Evolutionary conservation across 352 stramenopile species (phyloP), one percentile per base, ranked within the genome.

Genomic region (Phytophthora gonapodyides): DNA sequence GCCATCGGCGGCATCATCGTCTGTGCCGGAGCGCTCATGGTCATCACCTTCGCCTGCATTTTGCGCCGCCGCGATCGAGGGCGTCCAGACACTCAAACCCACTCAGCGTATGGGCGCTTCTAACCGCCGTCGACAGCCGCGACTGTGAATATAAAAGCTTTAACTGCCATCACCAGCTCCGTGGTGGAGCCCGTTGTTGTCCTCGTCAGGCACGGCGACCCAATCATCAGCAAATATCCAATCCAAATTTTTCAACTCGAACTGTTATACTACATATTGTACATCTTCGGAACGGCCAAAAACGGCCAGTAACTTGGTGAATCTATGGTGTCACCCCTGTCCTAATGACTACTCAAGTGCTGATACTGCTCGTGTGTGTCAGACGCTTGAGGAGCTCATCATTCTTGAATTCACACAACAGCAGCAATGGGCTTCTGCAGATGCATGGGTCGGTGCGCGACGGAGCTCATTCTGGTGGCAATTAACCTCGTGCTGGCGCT

Each of bases 401-500:
- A 74, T 52, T 74, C 35, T 58, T 61, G 37, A 74, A 68, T 70
- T 56, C 36, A 35, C 42, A 43, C 8, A 5, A 33, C 16, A 12
- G 33, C 33, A 10, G 19, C 27, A 42, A 75, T 76, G 71, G 58
- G 56, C 1, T 11, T 68, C 17, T 64, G 47, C 35, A 31, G 7
- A 24, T 76, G 53, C 27, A 17, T 74, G 15, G 37, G 59, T 7
- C 67, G 52, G 56, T 74, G 52, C 37, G 31, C 38, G 8, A 67
- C 64, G 51, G 61, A 71, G 44, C 40, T 87, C 12, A 60, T 86
- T n/a, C 60, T 91, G 57, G 51, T 89, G 37, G 62, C 55, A 33
- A 75, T 89, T 69, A 91, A 91, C 61, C 69, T 70, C 50, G 43
- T 87, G 13, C 61, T 91, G 45, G 77, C 83, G 16, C 50, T 75